Base-by-base conservation (phyloP, 2,329 filamentous ascomycete species). In the Colletotrichum eremochloae region DNA sequence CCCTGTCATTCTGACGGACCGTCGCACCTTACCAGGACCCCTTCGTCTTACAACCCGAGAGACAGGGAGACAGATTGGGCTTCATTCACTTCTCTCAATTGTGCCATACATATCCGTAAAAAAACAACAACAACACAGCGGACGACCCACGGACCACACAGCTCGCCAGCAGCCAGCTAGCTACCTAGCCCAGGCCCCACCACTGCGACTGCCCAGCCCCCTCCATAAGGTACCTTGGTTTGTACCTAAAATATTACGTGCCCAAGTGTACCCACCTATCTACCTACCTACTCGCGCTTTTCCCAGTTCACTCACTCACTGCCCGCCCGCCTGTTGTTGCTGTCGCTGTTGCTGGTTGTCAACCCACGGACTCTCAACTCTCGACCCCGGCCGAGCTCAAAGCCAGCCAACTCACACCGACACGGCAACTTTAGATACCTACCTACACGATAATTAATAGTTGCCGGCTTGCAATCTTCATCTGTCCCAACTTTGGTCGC, bases 341-440 rank as follows among this genome's bases (percentile, higher is more conserved):
- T 36, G 12, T 31, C 15, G 44, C 20, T 36, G 58, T 18, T 48
- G 58, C 58, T 38, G 11, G 20, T 33, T 31, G 18, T 48, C 46
- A 53, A 64, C 62, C 55, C 67, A 67, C 67, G 53, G 67, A 67
- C 65, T 55, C 48, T 53, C 64, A 29, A 50, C 14, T 38, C 20
- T 50, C 46, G 33, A 69, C 60, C 70, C 70, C 48, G 66, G 70
- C 67, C 48, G 56, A 55, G 60, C 66, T 72, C 70, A 70, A 72
- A 61, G 60, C 69, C 69, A 65, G 70, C 66, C 70, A 70, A 70
- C 70, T 72, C 70, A 72, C 70, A 72, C 70, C 70, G 70, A 72
- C 70, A 69, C 55, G 48, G 29, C 42, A 44, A 6, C 18, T 42
- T n/a, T 18, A 61, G 60, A 64, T 24, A n/a, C 33, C 24, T 24